Conservation (phyloP, 2,329 filamentous ascomycete genomes). For the Grosmannia serpens region DNA sequence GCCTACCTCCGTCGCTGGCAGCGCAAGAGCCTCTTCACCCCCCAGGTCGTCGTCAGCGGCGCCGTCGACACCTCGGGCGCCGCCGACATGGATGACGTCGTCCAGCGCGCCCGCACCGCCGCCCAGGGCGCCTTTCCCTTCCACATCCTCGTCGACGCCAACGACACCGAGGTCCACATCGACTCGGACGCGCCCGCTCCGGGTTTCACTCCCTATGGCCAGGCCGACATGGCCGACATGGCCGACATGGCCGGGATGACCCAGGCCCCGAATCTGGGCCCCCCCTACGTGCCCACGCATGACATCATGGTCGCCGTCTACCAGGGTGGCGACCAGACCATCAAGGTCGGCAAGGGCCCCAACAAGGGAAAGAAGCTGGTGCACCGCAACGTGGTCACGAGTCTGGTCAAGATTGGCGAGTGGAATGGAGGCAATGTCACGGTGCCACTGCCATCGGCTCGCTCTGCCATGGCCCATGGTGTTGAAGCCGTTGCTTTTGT, state of each 20-base stretch:
- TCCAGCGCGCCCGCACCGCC: constrained; percentile 6
- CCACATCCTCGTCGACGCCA: constrained; percentile 17
- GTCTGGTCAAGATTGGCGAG: constrained; percentile 22
- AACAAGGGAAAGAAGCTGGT: constrained; percentile 25
- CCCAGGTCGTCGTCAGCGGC: constrained; percentile 20
- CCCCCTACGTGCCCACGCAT: not conserved
- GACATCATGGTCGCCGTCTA: constrained; percentile 13
- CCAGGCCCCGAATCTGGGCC: not conserved
- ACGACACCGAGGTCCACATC: constrained; percentile 15
- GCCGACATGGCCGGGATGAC: not conserved
- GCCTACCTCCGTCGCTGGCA: constrained; percentile 21
- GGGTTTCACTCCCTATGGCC: not conserved
- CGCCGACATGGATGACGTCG: constrained; percentile 13
- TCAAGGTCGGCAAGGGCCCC: constrained; percentile 21
- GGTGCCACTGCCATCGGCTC: constrained; percentile 14
- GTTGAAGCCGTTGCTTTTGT: constrained; percentile 5
- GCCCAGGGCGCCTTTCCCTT: constrained; percentile 5
- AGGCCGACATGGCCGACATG: too few relatives aligned
- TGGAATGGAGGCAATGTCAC: constrained; percentile 21
- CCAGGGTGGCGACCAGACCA: constrained; percentile 15
- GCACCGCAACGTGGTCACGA: constrained; percentile 21
- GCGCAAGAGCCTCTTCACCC: constrained; percentile 20
- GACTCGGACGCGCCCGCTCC: constrained; percentile 8
- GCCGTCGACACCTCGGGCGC: constrained; percentile 16
- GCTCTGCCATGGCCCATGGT: constrained; percentile 10